Evolutionary conservation across 192 early-diverging fungal species (phyloP).

Genomic region (Glomus cerebriforme): DNA sequence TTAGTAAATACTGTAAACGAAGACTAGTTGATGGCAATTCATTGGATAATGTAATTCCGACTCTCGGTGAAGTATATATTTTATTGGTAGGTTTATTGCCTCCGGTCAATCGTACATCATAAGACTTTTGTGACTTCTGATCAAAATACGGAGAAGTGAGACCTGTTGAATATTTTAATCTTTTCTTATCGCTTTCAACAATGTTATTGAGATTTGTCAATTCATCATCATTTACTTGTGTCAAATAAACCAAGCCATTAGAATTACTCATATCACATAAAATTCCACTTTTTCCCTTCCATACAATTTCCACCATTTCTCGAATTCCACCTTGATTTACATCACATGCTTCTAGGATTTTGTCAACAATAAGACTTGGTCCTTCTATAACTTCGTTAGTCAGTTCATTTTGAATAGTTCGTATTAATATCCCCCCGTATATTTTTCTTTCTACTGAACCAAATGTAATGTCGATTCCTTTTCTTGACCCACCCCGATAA

Average conservation of each 20-base stretch:
- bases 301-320: constrained; percentile 22
- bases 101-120: not conserved
- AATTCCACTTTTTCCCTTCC: constrained; percentile 19
- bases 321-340: constrained; percentile 4
- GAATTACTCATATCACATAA: constrained; percentile 6
- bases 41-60: constrained; percentile 25
- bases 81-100: not conserved
- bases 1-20: constrained; percentile 7
- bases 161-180: not conserved
- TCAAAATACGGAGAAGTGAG: not conserved
- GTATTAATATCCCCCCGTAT: constrained; percentile 41
- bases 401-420: constrained; percentile 36
- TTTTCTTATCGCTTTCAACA: constrained; percentile 2
- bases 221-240: not conserved
- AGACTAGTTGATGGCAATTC: not conserved
- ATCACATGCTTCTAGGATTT: constrained; percentile 30
- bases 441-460: constrained; percentile 25
- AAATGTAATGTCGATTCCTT: constrained; percentile 42
- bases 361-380: constrained; percentile 40
- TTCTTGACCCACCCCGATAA: constrained; percentile 40
- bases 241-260: constrained; percentile 15
- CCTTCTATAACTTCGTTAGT: constrained; percentile 37
- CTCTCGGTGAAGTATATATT: constrained; percentile 25
- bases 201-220: not conserved
- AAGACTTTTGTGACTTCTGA: not conserved